Base-by-base conservation (phyloP, 441 rosid genomes). In the Sinapis alba region DNA sequence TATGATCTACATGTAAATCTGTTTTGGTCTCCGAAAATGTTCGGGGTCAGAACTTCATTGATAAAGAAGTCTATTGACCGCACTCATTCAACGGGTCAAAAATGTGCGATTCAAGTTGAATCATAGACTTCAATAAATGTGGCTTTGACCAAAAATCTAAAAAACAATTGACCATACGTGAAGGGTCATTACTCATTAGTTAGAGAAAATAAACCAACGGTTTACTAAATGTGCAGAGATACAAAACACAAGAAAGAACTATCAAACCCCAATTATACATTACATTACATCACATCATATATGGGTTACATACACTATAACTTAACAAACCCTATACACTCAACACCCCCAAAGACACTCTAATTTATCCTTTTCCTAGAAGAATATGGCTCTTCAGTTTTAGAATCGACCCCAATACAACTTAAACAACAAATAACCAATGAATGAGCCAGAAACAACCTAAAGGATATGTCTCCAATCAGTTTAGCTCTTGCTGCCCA, bases 401-500 rank as follows among this genome's bases (percentile, higher is more conserved):
- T 47, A 15, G 54, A 43, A 47, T 47, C 54, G 16, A 15, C 20
- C 20, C 54, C 54, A 47, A 47, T 10, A 15, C 54, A 20, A 24
- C 57, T 43, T 43, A 43, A 5, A 57, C 63, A 54, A 65, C 47
- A 41, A 38, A 27, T 73, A 27, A 65, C 34, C 32, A 53, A 36
- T 1, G 54, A 56, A 64, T 53, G 57, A 62, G 57, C 34, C 63
- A 26, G 21, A 64, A 53, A 62, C 68, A 47, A 61, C 45, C 50
- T 61, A 13, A 59, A 9, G 1, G 13, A 32, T 50, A 51, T 20
- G n/a, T 53, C 56, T 54, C 47, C 50, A 34, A 16, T 28, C 11
- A 24, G 18, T 23, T 61, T 53, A 24, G 56, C 47, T 61, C 47
- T 71, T 51, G 41, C 41, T 23, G 38, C 38, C n/a, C 20, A 18